Base-by-base conservation (phyloP, 441 rosid genomes). In the Gossypium davidsonii region DNA sequence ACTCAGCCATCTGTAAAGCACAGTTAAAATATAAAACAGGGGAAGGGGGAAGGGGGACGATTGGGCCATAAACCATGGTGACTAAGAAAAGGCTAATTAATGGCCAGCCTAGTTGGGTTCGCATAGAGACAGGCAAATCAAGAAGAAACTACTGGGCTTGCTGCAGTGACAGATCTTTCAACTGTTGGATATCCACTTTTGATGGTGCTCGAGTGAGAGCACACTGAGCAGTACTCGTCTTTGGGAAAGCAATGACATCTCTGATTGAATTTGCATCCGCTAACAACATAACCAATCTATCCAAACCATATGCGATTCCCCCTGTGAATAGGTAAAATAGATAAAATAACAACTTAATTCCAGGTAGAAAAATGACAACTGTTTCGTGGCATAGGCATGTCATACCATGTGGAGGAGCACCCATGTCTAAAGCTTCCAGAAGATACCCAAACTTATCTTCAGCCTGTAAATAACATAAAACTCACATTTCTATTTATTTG, bases 381-480 rank as follows among this genome's bases (percentile, higher is more conserved):
- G 0, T n/a, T 66, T 28, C n/a, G 31, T 10, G 67, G 34, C 23
- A 39, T 28, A 68, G 28, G 21, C 14, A 28, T 76, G 67, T 28
- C 81, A 58, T 85, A 92, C 98, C 98, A 77, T 92, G 97, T 53
- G 98, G 98, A 70, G 98, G 98, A 76, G 98, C 98, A 77, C 99
- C 99, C 87, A 92, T 92, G 78, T 94, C 97, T 63, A 94, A 85
- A 77, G 96, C 97, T 85, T 94, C 98, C 62, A 92, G 81, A 71
- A 92, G 96, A 83, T 92, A 94, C 39, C 97, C 98, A 77, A 94
- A 94, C 86, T 94, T 90, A 7, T 80, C 84, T 86, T 94, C 97
- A 37, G 97, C 97, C 98, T 94, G 85, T 64, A 73, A 42, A 76
- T 46, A 64, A 60, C 64, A 60, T 39, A 18, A n/a, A 70, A 39